Evolutionary conservation across 1,284 basidiomycete genomes (phyloP).

Genomic region (Irpex sp.): DNA sequence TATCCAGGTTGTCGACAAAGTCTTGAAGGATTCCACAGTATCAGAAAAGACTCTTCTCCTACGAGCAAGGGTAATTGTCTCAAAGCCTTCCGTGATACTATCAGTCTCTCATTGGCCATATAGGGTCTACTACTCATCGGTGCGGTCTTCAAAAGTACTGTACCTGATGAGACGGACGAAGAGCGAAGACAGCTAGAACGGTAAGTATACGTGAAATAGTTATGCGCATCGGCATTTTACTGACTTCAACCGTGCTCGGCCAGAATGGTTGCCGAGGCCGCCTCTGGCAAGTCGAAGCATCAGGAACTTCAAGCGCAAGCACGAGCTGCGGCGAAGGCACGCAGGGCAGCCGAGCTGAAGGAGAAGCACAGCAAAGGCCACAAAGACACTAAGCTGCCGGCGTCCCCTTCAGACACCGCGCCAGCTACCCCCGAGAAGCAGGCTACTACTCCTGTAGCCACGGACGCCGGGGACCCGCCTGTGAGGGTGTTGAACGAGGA

Average conservation of each 20-base stretch:
- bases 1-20: constrained; percentile 69
- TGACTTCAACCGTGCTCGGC: neutral
- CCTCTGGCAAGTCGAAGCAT: constrained; percentile 59
- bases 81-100: neutral
- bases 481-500: neutral
- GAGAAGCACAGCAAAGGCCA: neutral
- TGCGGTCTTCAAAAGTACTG: constrained; percentile 79
- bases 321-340: constrained; percentile 29
- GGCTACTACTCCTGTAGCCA: neutral
- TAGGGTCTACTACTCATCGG: constrained; percentile 83
- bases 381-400: neutral
- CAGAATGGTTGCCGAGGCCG: constrained; percentile 33
- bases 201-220: constrained; percentile 33
- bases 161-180: constrained; percentile 86
- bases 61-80: constrained; percentile 69
- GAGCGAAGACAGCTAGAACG: constrained; percentile 91
- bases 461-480: neutral
- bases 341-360: neutral
- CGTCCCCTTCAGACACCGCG: neutral
- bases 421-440: neutral
- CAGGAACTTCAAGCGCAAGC: constrained; percentile 33
- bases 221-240: neutral
- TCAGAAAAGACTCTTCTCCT: constrained; percentile 70
- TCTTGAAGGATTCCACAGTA: constrained; percentile 73
- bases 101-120: neutral